Evolutionary conservation across 148 eudicot genomes (phyloP).

Genomic region (Cornus suecica): DNA sequence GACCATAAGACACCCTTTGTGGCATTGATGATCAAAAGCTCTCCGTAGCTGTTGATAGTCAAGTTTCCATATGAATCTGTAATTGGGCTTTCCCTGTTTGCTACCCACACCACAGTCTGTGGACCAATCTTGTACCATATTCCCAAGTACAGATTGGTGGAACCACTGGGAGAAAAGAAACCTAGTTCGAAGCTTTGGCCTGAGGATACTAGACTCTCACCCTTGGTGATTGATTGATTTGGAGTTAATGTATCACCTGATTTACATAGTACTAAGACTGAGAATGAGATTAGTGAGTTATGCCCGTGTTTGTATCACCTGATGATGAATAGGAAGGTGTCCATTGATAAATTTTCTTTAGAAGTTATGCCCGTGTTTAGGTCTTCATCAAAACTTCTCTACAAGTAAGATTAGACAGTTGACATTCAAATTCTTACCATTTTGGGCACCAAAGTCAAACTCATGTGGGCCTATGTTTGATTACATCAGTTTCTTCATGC

Average conservation of each 20-base stretch:
- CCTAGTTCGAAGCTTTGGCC: conserved; percentile 5
- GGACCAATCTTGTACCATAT: conserved; percentile 6
- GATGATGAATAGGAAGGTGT: background rate
- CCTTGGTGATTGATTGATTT: background rate
- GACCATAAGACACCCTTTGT: conserved; percentile 5
- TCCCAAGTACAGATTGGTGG: background rate
- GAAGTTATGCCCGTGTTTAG: too few relatives aligned
- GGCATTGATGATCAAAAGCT: background rate
- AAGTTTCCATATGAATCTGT: background rate
- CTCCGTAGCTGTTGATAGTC: background rate
- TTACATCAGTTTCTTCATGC: too few relatives aligned
- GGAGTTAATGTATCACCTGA: background rate
- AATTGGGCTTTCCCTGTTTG: conserved; percentile 1
- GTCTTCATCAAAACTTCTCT: too few relatives aligned
- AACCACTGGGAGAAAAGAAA: background rate
- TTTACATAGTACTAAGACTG: background rate
- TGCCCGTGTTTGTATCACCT: too few relatives aligned
- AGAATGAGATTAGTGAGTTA: background rate
- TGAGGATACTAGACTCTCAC: background rate
- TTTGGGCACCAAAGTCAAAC: too few relatives aligned
- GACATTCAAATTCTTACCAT: too few relatives aligned
- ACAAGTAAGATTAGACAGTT: too few relatives aligned
- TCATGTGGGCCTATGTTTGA: too few relatives aligned
- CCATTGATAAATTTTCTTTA: background rate
- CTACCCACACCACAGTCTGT: background rate